A percentile compares a stretch with the other conserved stretches of the same genome.
These are phyloP conservation scores for Leonotis leonurus DNA, from an alignment of 257 asterid genomes.

Conservation along the genomic window DNA sequence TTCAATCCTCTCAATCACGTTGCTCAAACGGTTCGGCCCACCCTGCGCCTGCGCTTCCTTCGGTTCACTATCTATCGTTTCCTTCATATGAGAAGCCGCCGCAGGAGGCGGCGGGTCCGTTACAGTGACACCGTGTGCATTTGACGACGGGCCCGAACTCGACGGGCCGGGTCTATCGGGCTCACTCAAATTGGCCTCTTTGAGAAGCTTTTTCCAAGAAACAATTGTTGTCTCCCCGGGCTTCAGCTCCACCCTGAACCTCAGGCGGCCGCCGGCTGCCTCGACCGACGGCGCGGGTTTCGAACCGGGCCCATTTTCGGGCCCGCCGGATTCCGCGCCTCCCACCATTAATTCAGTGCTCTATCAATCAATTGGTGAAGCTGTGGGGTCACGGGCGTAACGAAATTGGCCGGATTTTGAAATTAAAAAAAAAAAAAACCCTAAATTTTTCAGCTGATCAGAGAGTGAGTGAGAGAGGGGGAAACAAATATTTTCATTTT, in stretches of 20 bases:
- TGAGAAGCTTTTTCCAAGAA: constrained; percentile 86
- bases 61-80: constrained; percentile 33
- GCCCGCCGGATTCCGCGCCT: constrained; percentile 25
- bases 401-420: constrained; percentile 5
- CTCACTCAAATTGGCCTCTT: constrained; percentile 39
- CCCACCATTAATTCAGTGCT: constrained; percentile 23
- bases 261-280: constrained; percentile 46
- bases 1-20: constrained; percentile 80
- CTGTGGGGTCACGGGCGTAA: not conserved
- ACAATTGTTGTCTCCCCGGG: constrained; percentile 88
- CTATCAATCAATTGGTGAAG: not conserved
- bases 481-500: constrained; percentile 7
- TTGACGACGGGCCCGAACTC: constrained; percentile 11
- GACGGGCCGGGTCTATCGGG: constrained; percentile 26
- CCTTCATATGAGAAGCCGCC: constrained; percentile 26
- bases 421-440: constrained; percentile 24
- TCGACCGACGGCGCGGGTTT: constrained; percentile 39
- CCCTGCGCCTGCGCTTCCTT: constrained; percentile 36
- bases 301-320: constrained; percentile 28
- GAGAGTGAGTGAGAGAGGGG: constrained; percentile 14
- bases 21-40: constrained; percentile 60
- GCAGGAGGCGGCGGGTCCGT: constrained; percentile 10
- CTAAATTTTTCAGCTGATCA: constrained; percentile 21
- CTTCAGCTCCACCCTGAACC: constrained; percentile 64
- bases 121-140: constrained; percentile 6